Conservation (phyloP, 1,284 basidiomycete genomes). For the Malassezia sp. region DNA sequence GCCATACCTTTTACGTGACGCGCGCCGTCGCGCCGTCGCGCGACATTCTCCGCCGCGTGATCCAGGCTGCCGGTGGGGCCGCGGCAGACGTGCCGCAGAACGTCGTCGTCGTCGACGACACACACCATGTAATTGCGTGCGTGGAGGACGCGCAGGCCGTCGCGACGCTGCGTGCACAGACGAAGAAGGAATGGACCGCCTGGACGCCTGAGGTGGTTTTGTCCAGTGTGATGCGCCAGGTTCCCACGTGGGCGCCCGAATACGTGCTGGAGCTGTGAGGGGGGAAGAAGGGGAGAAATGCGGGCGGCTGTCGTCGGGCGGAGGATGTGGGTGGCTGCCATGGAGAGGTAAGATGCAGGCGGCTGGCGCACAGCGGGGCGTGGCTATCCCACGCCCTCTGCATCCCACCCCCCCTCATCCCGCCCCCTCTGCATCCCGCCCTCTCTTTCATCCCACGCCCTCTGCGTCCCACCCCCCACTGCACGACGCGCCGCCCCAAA, state of each 20-base stretch:
- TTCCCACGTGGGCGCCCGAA: slow-evolving; percentile 11
- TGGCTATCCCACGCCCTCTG: too few species aligned
- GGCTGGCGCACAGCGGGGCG: too few species aligned
- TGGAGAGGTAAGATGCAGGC: too few species aligned
- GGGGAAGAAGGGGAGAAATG: too few species aligned
- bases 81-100: not conserved
- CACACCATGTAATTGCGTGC: slow-evolving; percentile 13
- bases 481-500: too few species aligned
- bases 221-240: slow-evolving; percentile 16
- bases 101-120: not conserved
- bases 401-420: too few species aligned
- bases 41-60: slow-evolving; percentile 13
- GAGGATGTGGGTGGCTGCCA: too few species aligned
- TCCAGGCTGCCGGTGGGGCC: slow-evolving; percentile 16
- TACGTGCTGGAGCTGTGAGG: not conserved
- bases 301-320: too few species aligned
- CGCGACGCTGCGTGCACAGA: slow-evolving; percentile 4
- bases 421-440: too few species aligned
- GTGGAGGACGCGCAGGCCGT: slow-evolving; percentile 8
- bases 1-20: slow-evolving; percentile 14
- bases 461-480: too few species aligned
- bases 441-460: too few species aligned
- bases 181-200: not conserved
- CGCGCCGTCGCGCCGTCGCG: slow-evolving; percentile 9
- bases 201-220: slow-evolving; percentile 19